Percentiles rank a stretch among this genome's conserved stretches.
These are phyloP conservation scores for Lactarius sanguifluus DNA, from an alignment of 768 basidiomycete species.

Conservation along the genomic window DNA sequence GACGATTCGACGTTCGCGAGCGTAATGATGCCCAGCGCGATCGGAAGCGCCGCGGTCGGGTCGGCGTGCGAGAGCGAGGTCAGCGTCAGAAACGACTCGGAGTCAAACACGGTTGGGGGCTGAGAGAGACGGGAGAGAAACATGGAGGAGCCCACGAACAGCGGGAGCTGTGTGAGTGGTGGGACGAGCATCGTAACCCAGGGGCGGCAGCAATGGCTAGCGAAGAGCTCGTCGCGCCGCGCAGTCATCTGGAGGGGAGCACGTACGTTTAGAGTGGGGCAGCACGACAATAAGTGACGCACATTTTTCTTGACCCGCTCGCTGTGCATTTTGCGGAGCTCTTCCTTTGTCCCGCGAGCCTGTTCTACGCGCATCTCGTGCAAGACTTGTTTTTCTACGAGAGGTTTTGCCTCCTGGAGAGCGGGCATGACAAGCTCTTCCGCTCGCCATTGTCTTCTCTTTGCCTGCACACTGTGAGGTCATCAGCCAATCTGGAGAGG, in stretches of 20 bases:
- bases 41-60: conserved; percentile 66
- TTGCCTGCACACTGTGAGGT: conserved; percentile 28
- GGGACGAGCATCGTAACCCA: conserved; percentile 58
- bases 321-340: conserved; percentile 18
- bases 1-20: conserved; percentile 79
- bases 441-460: conserved; percentile 32
- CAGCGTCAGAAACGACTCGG: conserved; percentile 74
- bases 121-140: conserved; percentile 55
- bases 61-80: conserved; percentile 70
- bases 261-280: conserved; percentile 5
- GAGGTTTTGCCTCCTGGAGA: conserved; percentile 25
- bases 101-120: conserved; percentile 65
- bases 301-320: conserved; percentile 27
- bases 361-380: conserved; percentile 22
- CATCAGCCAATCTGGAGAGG: not conserved
- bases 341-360: conserved; percentile 26
- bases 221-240: conserved; percentile 59
- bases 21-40: conserved; percentile 68
- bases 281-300: conserved; percentile 9
- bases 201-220: conserved; percentile 57
- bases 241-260: conserved; percentile 45
- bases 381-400: conserved; percentile 23
- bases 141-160: conserved; percentile 67
- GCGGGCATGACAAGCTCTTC: conserved; percentile 33
- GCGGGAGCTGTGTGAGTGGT: conserved; percentile 64